These are phyloP conservation scores for Thymus mandschuricus DNA, from an alignment of 257 asterid species.

Conservation along the genomic window DNA sequence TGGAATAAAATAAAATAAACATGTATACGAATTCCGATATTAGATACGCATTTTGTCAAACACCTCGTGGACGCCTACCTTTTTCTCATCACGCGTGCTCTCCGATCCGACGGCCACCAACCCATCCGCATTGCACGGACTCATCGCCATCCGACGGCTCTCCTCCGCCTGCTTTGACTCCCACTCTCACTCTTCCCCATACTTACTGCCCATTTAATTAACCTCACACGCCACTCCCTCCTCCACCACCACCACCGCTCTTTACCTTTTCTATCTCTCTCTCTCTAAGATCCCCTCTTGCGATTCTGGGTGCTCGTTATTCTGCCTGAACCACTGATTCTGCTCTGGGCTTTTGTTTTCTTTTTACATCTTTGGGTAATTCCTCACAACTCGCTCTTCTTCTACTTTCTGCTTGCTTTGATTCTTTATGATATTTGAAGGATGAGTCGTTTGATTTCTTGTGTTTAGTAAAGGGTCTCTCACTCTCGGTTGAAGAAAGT, in stretches of 20 bases:
- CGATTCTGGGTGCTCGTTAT: conserved; percentile 1
- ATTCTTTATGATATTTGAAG: not conserved
- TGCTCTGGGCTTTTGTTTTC: conserved; percentile 3
- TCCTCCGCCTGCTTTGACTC: conserved; percentile 60
- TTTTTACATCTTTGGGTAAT: conserved; percentile 22
- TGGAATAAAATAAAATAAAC: not conserved
- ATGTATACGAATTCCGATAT: conserved; percentile 47
- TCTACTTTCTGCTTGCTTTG: not conserved
- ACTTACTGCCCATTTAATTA: conserved; percentile 35
- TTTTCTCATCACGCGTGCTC: conserved; percentile 79
- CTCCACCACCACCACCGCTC: conserved; percentile 3
- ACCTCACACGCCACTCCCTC: conserved; percentile 30
- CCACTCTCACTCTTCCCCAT: conserved; percentile 25
- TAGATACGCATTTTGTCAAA: conserved; percentile 71
- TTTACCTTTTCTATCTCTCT: conserved; percentile 7
- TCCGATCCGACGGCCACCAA: conserved; percentile 58
- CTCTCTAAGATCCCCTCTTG: conserved; percentile 7
- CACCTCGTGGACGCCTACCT: conserved; percentile 60
- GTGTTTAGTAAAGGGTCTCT: not conserved
- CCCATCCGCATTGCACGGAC: conserved; percentile 66
- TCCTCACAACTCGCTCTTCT: not conserved
- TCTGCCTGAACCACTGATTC: not conserved
- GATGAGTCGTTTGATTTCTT: not conserved
- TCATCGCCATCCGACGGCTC: conserved; percentile 53
- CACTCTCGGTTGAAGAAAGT: no score